These are phyloP conservation scores for Thamnidium elegans DNA, from an alignment of 192 early-diverging fungal genomes.

Conservation along the genomic window DNA sequence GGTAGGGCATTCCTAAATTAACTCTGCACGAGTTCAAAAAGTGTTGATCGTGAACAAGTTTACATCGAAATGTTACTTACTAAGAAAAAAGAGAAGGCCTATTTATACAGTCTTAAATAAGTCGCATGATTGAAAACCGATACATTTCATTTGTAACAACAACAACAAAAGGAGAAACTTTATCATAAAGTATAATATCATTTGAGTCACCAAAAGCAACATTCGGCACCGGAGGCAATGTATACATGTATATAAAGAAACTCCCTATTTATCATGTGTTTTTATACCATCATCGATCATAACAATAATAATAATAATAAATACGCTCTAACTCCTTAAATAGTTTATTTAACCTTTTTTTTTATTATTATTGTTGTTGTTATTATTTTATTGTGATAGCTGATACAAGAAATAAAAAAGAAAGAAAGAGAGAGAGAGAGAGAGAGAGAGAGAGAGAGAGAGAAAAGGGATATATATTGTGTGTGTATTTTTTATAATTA, in stretches of 20 bases:
- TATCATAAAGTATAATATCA: too few relatives aligned
- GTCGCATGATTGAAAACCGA: too few relatives aligned
- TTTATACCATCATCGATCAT: not conserved
- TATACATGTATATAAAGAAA: not conserved
- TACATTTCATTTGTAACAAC: too few relatives aligned
- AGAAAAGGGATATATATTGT: not conserved
- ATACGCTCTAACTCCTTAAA: not conserved
- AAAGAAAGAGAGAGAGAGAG: not conserved
- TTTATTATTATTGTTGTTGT: not conserved
- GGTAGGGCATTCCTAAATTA: too few relatives aligned
- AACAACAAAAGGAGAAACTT: too few relatives aligned
- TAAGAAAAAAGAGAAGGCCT: too few relatives aligned
- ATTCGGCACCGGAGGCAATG: too few relatives aligned
- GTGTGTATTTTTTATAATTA: not conserved
- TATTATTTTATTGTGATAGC: not conserved
- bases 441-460: not conserved
- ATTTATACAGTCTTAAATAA: too few relatives aligned
- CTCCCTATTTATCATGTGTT: not conserved
- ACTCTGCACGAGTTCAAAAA: too few relatives aligned
- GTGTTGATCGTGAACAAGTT: too few relatives aligned
- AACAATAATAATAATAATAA: not conserved
- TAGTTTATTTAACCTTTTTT: not conserved
- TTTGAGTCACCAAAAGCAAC: too few relatives aligned
- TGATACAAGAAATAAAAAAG: not conserved
- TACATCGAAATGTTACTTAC: too few relatives aligned